Base-by-base conservation (phyloP, 306 rosid genomes). In the Medicago truncatula region DNA sequence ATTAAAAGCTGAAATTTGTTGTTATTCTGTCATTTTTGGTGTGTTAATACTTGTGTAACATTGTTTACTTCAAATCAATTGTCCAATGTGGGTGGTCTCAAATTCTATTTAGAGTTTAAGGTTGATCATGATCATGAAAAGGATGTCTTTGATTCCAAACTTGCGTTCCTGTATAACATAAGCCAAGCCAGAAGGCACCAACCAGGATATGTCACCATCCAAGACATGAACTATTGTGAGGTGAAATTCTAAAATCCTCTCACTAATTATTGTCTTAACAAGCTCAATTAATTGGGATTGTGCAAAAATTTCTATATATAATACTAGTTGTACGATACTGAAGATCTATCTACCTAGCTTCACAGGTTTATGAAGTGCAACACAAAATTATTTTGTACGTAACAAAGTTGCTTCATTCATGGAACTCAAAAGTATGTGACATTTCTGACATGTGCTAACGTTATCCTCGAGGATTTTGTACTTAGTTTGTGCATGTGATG, bases 401-500 rank as follows among this genome's bases (percentile, higher is more conserved):
- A 14, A 61, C 9, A 58, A 58, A 23, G 64, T 28, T 31, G 43
- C 16, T 23, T 43, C 23, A 9, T 38, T 43, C 23, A 9, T 38
- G 72, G 38, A 78, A 78, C 17, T 1, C 23, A 57, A 59, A 34
- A 70, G 64, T 58, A 23, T 31, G 74, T 31, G 69, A 43, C 21
- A 64, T 23, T 20, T 75, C 2, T 69, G 81, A 18, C 16, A 46
- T 12, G 81, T 77, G 71, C 2, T 15, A 66, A 46, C 12, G 71
- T 65, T 64, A 57, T 39, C 72, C 44, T 28, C 36, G 71, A 71
- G 75, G 44, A n/a, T 76, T 38, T 52, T 28, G 81, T 59, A 57
- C 39, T 68, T 58, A 46, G 46, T 23, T 49, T 65, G 67, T 72
- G 54, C 82, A 73, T 66, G 85, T 77, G 78, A 81, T 74, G 78